Conservation (phyloP, 1,284 basidiomycete genomes). For the Farysia itapuensis region DNA sequence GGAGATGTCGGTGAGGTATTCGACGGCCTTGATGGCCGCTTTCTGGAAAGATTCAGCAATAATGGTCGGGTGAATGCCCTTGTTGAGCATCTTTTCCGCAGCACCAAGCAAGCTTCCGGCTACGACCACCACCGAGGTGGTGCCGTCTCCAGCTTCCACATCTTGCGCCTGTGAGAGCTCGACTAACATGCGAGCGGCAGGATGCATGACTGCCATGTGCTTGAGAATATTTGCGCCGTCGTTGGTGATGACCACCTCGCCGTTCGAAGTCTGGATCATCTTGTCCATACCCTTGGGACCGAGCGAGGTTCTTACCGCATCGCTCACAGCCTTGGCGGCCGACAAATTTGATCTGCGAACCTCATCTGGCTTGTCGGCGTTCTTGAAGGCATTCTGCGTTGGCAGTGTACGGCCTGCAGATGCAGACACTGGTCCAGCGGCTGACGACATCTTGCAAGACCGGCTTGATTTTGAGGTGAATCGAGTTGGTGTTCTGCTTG, state of each 20-base stretch:
- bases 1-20: slow-evolving; percentile 89
- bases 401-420: slow-evolving; percentile 17
- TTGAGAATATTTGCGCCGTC: slow-evolving; percentile 98
- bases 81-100: slow-evolving; percentile 93
- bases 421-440: slow-evolving; percentile 31
- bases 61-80: slow-evolving; percentile 93
- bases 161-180: slow-evolving; percentile 98
- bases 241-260: slow-evolving; percentile 97
- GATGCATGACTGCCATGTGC: slow-evolving; percentile 95
- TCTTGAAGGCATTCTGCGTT: slow-evolving; percentile 56
- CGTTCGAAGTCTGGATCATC: slow-evolving; percentile 98
- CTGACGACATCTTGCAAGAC: slow-evolving; percentile 15
- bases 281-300: slow-evolving; percentile 99
- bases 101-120: slow-evolving; percentile 90
- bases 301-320: slow-evolving; percentile 93
- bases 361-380: slow-evolving; percentile 60
- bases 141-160: slow-evolving; percentile 97
- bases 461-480: not conserved
- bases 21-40: slow-evolving; percentile 88
- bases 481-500: not conserved
- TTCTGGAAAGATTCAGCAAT: slow-evolving; percentile 94
- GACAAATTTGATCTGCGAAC: slow-evolving; percentile 56
- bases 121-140: slow-evolving; percentile 96
- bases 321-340: slow-evolving; percentile 78
- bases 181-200: slow-evolving; percentile 93